Evolutionary conservation across 495 filamentous ascomycete species (phyloP).

Genomic region (Glonium stellatum): DNA sequence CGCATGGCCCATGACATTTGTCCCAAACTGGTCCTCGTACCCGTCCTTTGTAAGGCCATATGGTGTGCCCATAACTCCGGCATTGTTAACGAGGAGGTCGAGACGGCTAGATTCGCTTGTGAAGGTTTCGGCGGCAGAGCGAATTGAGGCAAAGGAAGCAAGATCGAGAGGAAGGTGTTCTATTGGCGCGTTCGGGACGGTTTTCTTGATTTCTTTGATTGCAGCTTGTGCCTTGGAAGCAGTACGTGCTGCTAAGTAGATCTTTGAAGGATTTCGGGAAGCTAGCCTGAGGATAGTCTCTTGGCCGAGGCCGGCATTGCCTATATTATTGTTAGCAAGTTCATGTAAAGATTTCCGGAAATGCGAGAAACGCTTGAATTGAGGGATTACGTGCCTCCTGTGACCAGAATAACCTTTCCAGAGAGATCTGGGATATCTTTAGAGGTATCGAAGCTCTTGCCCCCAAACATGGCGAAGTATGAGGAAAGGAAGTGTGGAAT

Average conservation of each 20-base stretch:
- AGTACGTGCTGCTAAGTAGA: slow-evolving; percentile 54
- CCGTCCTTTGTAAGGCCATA: slow-evolving; percentile 32
- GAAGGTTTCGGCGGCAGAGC: slow-evolving; percentile 41
- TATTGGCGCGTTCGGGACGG: slow-evolving; percentile 36
- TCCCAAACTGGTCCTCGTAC: slow-evolving; percentile 54
- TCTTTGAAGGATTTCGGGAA: slow-evolving; percentile 42
- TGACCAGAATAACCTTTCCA: slow-evolving; percentile 39
- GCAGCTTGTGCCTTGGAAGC: slow-evolving; percentile 45
- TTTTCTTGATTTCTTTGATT: slow-evolving; percentile 35
- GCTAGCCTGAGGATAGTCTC: slow-evolving; percentile 49
- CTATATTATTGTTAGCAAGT: slow-evolving; percentile 41
- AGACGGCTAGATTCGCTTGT: slow-evolving; percentile 28
- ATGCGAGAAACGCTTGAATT: not conserved
- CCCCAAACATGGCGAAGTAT: slow-evolving; percentile 1
- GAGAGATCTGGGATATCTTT: slow-evolving; percentile 34
- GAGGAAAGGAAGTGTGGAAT: not conserved
- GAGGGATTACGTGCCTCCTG: slow-evolving; percentile 29
- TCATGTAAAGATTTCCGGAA: too few species aligned
- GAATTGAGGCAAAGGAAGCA: slow-evolving; percentile 41
- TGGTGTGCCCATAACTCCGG: slow-evolving; percentile 23
- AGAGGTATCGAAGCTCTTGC: slow-evolving; percentile 30
- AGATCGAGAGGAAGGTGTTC: slow-evolving; percentile 44
- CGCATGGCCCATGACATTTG: slow-evolving; percentile 29
- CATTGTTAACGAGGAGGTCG: slow-evolving; percentile 31
- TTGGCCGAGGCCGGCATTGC: slow-evolving; percentile 49